Evolutionary conservation across 306 rosid species (phyloP).

Genomic region (Phaseolus lunatus): DNA sequence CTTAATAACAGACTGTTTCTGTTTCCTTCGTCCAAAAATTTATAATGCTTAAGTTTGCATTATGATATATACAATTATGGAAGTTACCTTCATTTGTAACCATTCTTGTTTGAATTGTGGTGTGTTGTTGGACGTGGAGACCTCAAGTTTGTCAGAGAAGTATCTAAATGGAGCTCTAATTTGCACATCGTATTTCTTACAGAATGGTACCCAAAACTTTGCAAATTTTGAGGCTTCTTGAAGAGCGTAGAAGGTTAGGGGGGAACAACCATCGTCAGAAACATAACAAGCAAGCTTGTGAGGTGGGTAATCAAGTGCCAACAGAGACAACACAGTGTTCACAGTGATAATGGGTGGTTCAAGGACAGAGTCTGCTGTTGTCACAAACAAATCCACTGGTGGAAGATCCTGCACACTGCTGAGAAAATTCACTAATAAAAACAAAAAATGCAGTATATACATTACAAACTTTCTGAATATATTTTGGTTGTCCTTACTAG

Average conservation of each 20-base stretch:
- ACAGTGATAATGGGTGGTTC: constrained; percentile 73
- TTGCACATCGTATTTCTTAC: constrained; percentile 58
- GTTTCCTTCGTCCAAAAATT: no score
- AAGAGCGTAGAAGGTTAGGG: constrained; percentile 64
- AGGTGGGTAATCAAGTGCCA: constrained; percentile 72
- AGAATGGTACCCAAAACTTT: constrained; percentile 68
- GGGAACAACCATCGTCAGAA: constrained; percentile 74
- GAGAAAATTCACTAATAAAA: background rate
- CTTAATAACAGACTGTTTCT: no score
- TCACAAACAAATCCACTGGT: constrained; percentile 64
- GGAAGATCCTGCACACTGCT: constrained; percentile 63
- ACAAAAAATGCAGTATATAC: background rate
- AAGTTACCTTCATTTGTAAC: constrained; percentile 57
- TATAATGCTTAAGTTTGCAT: no score
- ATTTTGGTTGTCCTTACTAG: background rate
- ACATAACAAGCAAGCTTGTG: constrained; percentile 78
- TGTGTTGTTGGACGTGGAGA: background rate
- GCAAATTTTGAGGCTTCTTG: constrained; percentile 65
- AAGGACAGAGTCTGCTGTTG: constrained; percentile 62
- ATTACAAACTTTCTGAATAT: background rate
- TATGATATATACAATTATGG: no score
- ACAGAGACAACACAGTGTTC: constrained; percentile 70
- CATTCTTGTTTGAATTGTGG: constrained; percentile 55
- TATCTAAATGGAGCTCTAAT: constrained; percentile 68
- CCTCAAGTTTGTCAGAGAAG: constrained; percentile 30